Conservation (phyloP, 2,329 filamentous ascomycete species). For the Alternaria solani region DNA sequence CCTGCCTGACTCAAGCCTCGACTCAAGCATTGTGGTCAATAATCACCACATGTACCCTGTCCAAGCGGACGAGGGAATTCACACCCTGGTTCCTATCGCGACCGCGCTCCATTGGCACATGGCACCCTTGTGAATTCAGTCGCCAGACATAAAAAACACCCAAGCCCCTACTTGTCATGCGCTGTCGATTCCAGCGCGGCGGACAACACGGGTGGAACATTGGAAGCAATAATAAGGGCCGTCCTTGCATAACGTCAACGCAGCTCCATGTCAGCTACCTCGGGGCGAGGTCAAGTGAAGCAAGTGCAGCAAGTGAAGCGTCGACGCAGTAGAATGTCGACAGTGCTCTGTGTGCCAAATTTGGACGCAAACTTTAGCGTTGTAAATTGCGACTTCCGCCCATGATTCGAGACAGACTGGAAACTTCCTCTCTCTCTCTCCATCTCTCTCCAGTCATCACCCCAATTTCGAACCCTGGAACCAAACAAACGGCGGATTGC, state of each 20-base stretch:
- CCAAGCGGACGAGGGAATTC: slow-evolving; percentile 20
- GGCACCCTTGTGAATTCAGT: slow-evolving; percentile 44
- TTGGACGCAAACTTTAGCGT: slow-evolving; percentile 20
- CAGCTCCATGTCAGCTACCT: slow-evolving; percentile 20
- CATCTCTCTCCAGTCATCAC: slow-evolving; percentile 3
- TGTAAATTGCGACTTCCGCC: slow-evolving; percentile 10
- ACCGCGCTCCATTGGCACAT: slow-evolving; percentile 43
- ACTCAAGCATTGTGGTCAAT: slow-evolving; percentile 6
- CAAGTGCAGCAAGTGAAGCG: slow-evolving; percentile 23
- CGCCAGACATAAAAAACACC: background rate
- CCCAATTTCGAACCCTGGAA: slow-evolving; percentile 1
- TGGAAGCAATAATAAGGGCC: slow-evolving; percentile 23
- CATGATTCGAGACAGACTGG: slow-evolving; percentile 15
- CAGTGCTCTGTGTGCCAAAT: slow-evolving; percentile 5
- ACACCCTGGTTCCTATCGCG: slow-evolving; percentile 27
- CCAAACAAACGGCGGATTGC: slow-evolving; percentile 10
- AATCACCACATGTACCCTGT: slow-evolving; percentile 13
- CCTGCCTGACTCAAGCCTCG: slow-evolving; percentile 19
- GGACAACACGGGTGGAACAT: slow-evolving; percentile 43
- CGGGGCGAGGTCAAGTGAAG: slow-evolving; percentile 6
- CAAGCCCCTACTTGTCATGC: slow-evolving; percentile 20
- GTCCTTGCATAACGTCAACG: slow-evolving; percentile 38
- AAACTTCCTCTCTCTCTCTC: slow-evolving; percentile 9
- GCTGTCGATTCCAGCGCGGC: slow-evolving; percentile 23
- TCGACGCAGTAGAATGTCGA: slow-evolving; percentile 12